Percentiles rank a stretch among this genome's conserved stretches.
Evolutionary conservation across 306 rosid genomes (phyloP).

Genomic region (Mucuna pruriens): DNA sequence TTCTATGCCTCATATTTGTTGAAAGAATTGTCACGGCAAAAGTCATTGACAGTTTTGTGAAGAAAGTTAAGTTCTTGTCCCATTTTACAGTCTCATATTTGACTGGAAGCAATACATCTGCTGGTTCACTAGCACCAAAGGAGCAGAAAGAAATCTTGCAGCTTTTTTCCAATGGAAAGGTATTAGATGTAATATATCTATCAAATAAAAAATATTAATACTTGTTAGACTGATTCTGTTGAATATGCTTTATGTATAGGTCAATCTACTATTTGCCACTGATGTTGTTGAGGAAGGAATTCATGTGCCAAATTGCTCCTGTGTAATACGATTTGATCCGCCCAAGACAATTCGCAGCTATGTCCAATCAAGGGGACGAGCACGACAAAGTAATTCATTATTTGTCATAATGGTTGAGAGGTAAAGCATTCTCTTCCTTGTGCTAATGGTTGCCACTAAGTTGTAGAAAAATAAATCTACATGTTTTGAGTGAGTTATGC

Average conservation of each 20-base stretch:
- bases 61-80: slow-evolving; percentile 51
- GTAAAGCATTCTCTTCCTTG: slow-evolving; percentile 44
- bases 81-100: slow-evolving; percentile 68
- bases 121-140: slow-evolving; percentile 55
- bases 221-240: slow-evolving; percentile 17
- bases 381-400: slow-evolving; percentile 58
- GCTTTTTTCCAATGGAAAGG: slow-evolving; percentile 67
- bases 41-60: slow-evolving; percentile 65
- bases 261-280: slow-evolving; percentile 73
- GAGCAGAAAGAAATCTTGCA: slow-evolving; percentile 60
- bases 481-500: neutral
- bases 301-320: slow-evolving; percentile 72
- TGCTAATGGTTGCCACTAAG: neutral
- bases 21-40: slow-evolving; percentile 72
- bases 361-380: slow-evolving; percentile 75
- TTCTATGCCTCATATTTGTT: slow-evolving; percentile 69
- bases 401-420: slow-evolving; percentile 71
- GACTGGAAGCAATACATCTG: slow-evolving; percentile 63
- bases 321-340: slow-evolving; percentile 70
- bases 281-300: slow-evolving; percentile 86
- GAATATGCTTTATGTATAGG: slow-evolving; percentile 47
- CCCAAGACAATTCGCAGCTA: slow-evolving; percentile 76
- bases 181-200: slow-evolving; percentile 26
- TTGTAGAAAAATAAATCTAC: neutral
- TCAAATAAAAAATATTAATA: neutral